Conservation (phyloP, 257 asterid genomes). For the Solanum commersonii region DNA sequence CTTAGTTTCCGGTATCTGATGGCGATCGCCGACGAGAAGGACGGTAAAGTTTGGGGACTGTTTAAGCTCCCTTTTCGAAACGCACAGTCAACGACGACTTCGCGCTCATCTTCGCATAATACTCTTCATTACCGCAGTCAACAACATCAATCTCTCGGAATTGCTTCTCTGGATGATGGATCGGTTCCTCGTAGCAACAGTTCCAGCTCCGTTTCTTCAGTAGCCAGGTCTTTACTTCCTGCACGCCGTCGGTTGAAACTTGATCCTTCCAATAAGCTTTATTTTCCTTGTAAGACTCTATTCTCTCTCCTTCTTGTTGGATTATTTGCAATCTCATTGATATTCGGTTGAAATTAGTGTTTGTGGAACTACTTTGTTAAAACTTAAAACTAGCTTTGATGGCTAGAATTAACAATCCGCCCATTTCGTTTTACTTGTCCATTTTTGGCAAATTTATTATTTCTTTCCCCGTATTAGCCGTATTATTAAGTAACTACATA, state of each 20-base stretch:
- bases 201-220: slow-evolving; percentile 66
- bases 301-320: neutral
- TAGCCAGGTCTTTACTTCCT: slow-evolving; percentile 86
- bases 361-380: neutral
- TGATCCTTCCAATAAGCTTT: slow-evolving; percentile 83
- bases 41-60: slow-evolving; percentile 66
- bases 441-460: neutral
- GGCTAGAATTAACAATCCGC: neutral
- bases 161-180: slow-evolving; percentile 50
- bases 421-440: neutral
- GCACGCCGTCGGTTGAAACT: slow-evolving; percentile 90
- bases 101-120: neutral
- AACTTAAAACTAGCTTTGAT: neutral
- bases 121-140: slow-evolving; percentile 7
- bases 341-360: neutral
- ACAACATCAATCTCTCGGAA: slow-evolving; percentile 8
- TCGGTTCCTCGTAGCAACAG: slow-evolving; percentile 28
- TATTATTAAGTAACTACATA: neutral
- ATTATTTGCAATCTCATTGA: neutral
- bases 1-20: slow-evolving; percentile 31
- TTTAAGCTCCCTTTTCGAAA: slow-evolving; percentile 77
- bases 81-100: slow-evolving; percentile 27
- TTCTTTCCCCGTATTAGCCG: neutral
- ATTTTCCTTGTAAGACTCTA: slow-evolving; percentile 58
- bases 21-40: slow-evolving; percentile 67